Percentiles rank a stretch among this genome's conserved stretches.
phyloP scores from a whole-genome alignment of 768 basidiomycete species.

The Myochromella boudieri region DNA sequence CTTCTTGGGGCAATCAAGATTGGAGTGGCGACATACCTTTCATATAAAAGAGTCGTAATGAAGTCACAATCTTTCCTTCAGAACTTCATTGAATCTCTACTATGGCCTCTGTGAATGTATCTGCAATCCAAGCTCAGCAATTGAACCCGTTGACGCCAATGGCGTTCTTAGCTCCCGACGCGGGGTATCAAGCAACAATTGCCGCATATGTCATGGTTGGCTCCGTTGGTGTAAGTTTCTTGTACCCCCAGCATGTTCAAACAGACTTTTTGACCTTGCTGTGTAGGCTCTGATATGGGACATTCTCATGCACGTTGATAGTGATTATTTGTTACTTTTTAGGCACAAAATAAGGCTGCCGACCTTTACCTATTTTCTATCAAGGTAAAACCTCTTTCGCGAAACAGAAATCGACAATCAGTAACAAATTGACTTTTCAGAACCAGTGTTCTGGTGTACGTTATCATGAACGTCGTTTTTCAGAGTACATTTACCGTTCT shows the following conservation, averaged over 20 bases:
- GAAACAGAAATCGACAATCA: no score
- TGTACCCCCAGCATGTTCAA: no score
- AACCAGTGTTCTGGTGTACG: constrained; percentile 21
- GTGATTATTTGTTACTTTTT: constrained; percentile 26
- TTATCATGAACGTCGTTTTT: constrained; percentile 20
- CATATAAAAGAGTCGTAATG: no score
- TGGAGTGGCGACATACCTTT: no score
- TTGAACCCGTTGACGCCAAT: constrained; percentile 30
- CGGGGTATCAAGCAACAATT: constrained; percentile 26
- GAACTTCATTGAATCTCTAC: constrained; percentile 10
- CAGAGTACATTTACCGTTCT: constrained; percentile 16
- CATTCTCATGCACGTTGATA: constrained; percentile 24
- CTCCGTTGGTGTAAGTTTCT: constrained; percentile 13
- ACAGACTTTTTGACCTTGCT: no score
- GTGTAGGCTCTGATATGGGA: constrained; percentile 31
- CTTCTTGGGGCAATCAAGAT: no score
- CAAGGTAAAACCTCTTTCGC: constrained; percentile 32
- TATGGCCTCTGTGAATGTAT: not conserved
- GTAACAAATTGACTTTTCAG: constrained; percentile 12
- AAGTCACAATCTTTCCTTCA: constrained; percentile 21
- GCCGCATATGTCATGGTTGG: constrained; percentile 27
- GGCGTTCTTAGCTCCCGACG: constrained; percentile 26
- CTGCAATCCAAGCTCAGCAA: constrained; percentile 10
- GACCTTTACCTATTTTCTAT: constrained; percentile 27
- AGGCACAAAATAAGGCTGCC: constrained; percentile 16